phyloP scores from a whole-genome alignment of 352 stramenopile genomes.

The Phytophthora nicotianae region DNA sequence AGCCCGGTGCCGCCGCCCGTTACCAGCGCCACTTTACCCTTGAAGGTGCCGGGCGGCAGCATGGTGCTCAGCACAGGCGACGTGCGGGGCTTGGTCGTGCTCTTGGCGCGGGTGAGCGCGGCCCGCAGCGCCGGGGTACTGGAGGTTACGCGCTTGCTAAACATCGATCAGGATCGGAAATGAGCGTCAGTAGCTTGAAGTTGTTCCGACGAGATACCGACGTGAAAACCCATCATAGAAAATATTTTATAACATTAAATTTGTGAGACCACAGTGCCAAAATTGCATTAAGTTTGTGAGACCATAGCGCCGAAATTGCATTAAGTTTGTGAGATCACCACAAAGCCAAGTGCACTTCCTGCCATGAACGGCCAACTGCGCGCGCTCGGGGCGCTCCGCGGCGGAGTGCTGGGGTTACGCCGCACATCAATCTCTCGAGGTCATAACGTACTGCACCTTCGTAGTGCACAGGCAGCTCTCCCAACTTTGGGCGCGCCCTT shows the following conservation, averaged over 20 bases:
- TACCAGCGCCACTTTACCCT: constrained; percentile 90
- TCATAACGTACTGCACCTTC: neutral
- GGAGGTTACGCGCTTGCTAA: constrained; percentile 18
- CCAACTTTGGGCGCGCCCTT: constrained; percentile 13
- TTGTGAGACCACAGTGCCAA: too few species aligned
- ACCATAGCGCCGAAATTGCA: too few species aligned
- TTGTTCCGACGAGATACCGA: constrained; percentile 8
- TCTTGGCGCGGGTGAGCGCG: constrained; percentile 22
- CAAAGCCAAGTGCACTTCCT: constrained; percentile 10
- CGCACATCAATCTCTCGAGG: neutral
- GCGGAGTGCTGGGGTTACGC: constrained; percentile 7
- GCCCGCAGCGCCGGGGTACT: constrained; percentile 1
- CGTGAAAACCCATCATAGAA: neutral
- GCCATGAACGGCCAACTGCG: constrained; percentile 1
- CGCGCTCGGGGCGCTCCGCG: constrained; percentile 6
- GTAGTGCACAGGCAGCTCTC: constrained; percentile 8
- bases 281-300: too few species aligned
- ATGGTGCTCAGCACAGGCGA: constrained; percentile 59
- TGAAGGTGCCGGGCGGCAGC: constrained; percentile 67
- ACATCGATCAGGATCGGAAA: constrained; percentile 23
- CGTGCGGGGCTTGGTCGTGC: constrained; percentile 30
- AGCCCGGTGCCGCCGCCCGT: constrained; percentile 96
- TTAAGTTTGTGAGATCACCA: too few species aligned
- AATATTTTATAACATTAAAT: too few species aligned
- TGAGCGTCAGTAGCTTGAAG: constrained; percentile 20